Conservation (phyloP, 1,284 basidiomycete genomes). For the Leucoagaricus sp. region DNA sequence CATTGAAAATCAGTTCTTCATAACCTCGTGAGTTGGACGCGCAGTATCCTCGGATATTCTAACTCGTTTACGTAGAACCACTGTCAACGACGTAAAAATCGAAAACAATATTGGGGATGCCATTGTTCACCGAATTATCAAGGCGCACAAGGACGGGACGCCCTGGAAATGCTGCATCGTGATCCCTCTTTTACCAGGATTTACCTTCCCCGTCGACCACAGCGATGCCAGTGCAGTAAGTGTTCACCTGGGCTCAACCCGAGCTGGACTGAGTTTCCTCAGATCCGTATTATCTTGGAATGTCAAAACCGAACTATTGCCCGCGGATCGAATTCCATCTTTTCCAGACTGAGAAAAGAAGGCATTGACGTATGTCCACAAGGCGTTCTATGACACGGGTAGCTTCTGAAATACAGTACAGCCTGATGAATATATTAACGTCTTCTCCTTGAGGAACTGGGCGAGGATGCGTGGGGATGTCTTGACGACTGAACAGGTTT, state of each 20-base stretch:
- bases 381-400: constrained; percentile 6
- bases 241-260: constrained; percentile 15
- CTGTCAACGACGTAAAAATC: constrained; percentile 83
- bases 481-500: constrained; percentile 86
- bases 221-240: constrained; percentile 88
- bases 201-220: constrained; percentile 92
- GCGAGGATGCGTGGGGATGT: constrained; percentile 85
- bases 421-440: constrained; percentile 92
- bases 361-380: constrained; percentile 76
- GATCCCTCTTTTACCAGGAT: constrained; percentile 92
- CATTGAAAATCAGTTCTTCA: constrained; percentile 99
- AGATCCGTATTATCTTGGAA: constrained; percentile 92
- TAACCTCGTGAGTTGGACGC: constrained; percentile 72
- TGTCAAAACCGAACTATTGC: constrained; percentile 92
- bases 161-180: constrained; percentile 94
- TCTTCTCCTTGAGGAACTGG: constrained; percentile 95
- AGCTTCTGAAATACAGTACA: constrained; percentile 30
- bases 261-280: background rate
- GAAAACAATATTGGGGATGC: constrained; percentile 97
- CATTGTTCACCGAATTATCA: constrained; percentile 88
- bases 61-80: constrained; percentile 54
- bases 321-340: constrained; percentile 93
- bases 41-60: constrained; percentile 1
- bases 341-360: constrained; percentile 82
- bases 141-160: constrained; percentile 81